Conservation (phyloP, 1,139 yeast species). For the Tardiomyces digboiensis region DNA sequence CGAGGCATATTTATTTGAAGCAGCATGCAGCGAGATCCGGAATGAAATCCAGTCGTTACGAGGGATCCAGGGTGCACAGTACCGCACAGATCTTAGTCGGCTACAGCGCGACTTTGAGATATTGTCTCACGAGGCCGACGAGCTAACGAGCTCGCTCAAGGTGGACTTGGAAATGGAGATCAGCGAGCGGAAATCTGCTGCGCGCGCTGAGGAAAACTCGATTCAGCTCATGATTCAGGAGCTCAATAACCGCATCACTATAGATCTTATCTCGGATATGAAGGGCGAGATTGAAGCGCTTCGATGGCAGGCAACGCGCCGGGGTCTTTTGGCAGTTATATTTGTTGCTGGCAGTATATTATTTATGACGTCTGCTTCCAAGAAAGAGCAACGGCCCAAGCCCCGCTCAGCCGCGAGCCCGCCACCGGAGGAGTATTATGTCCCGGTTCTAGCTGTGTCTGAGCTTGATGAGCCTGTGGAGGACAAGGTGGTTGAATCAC, state of each 20-base stretch:
- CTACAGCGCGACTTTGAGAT: constrained; percentile 62
- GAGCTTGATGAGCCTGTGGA: constrained; percentile 20
- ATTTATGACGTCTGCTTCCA: constrained; percentile 38
- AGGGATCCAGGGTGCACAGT: constrained; percentile 59
- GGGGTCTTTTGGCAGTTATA: constrained; percentile 63
- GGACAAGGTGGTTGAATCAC: constrained; percentile 18
- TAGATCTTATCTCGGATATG: constrained; percentile 72
- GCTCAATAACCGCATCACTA: constrained; percentile 75
- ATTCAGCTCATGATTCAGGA: constrained; percentile 71
- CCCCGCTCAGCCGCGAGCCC: not conserved
- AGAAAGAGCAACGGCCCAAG: constrained; percentile 18
- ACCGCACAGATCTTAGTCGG: constrained; percentile 56
- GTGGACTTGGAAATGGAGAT: constrained; percentile 79
- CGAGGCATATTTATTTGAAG: constrained; percentile 80
- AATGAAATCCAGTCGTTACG: constrained; percentile 72
- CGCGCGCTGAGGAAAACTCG: constrained; percentile 64
- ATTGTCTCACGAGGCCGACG: constrained; percentile 72
- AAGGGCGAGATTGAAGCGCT: constrained; percentile 81
- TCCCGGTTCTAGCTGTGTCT: constrained; percentile 20
- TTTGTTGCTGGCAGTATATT: constrained; percentile 39
- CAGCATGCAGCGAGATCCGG: constrained; percentile 81
- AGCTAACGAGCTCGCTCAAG: constrained; percentile 51
- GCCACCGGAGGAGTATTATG: constrained; percentile 15
- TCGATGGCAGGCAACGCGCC: constrained; percentile 89
- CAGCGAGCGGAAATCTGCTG: constrained; percentile 80